A percentile compares a stretch with the other conserved stretches of the same genome.
These are phyloP conservation scores for Fusarium anthophilum DNA, from an alignment of 2,329 filamentous ascomycete genomes.

Conservation along the genomic window DNA sequence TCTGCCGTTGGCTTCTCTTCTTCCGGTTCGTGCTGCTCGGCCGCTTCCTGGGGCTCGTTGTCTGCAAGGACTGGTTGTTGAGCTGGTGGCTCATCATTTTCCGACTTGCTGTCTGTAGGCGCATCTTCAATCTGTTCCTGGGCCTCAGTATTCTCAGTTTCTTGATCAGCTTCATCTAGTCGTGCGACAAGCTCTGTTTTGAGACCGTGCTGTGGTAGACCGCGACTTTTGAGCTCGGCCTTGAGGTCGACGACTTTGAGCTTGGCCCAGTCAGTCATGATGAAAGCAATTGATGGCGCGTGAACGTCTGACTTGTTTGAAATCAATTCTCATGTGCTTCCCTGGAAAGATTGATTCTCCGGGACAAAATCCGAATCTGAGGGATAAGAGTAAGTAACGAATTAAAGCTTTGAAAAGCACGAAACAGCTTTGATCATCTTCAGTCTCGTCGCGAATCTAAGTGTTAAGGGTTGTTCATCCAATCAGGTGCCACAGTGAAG, in stretches of 20 bases:
- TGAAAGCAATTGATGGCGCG: conserved; percentile 32
- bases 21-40: conserved; percentile 7
- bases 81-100: neutral
- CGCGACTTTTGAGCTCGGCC: conserved; percentile 76
- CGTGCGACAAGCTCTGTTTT: conserved; percentile 77
- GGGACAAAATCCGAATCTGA: neutral
- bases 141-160: conserved; percentile 1
- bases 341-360: no score
- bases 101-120: conserved; percentile 15
- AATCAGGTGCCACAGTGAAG: conserved; percentile 11
- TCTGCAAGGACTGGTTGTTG: neutral
- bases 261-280: conserved; percentile 63
- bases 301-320: neutral
- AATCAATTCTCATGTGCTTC: neutral
- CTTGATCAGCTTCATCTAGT: conserved; percentile 51
- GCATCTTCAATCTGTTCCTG: conserved; percentile 17
- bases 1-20: conserved; percentile 6
- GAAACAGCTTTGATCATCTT: conserved; percentile 16
- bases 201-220: conserved; percentile 74
- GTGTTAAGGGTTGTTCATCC: conserved; percentile 13
- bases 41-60: neutral
- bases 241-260: conserved; percentile 81
- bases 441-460: conserved; percentile 41
- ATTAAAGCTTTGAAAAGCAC: conserved; percentile 1
- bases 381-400: neutral